A percentile compares a stretch with the other conserved stretches of the same genome.
These are phyloP conservation scores for Furcasterigmium sp. DNA, from an alignment of 2,329 filamentous ascomycete species.

Conservation along the genomic window DNA sequence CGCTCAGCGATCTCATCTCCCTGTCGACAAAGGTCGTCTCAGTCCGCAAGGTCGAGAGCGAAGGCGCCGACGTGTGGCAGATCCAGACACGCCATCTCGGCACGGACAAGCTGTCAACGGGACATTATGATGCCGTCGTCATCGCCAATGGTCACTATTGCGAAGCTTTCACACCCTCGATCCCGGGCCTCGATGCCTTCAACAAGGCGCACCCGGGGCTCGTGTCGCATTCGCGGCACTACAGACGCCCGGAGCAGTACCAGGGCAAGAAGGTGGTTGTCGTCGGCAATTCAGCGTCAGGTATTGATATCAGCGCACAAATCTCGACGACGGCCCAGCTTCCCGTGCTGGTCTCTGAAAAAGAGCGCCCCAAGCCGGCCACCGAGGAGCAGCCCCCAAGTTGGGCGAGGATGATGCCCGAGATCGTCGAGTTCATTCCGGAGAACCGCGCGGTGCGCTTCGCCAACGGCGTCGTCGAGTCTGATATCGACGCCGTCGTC, in stretches of 20 bases:
- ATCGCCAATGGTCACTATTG: conserved; percentile 60
- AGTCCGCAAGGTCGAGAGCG: conserved; percentile 19
- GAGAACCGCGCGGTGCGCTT: conserved; percentile 54
- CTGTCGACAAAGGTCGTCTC: conserved; percentile 59
- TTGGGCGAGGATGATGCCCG: conserved; percentile 28
- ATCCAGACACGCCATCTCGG: conserved; percentile 29
- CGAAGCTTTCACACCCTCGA: conserved; percentile 52
- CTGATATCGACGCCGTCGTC: conserved; percentile 67
- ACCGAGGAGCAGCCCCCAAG: conserved; percentile 14
- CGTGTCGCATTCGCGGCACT: conserved; percentile 64
- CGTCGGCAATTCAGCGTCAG: conserved; percentile 67
- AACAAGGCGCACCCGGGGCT: conserved; percentile 39
- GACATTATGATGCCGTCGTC: conserved; percentile 55
- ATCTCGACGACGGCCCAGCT: conserved; percentile 47
- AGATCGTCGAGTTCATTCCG: conserved; percentile 41
- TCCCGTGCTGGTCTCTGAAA: conserved; percentile 53
- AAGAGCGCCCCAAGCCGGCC: conserved; percentile 21
- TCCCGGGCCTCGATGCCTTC: conserved; percentile 50
- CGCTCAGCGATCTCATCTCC: conserved; percentile 50
- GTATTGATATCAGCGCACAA: conserved; percentile 61
- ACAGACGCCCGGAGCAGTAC: conserved; percentile 40
- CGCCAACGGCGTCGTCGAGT: conserved; percentile 58
- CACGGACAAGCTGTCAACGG: conserved; percentile 13
- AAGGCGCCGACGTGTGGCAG: conserved; percentile 37
- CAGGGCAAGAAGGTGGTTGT: conserved; percentile 50